Evolutionary conservation across 441 rosid genomes (phyloP), one percentile per base, ranked within the genome.

Genomic region (Corymbia citriodora): DNA sequence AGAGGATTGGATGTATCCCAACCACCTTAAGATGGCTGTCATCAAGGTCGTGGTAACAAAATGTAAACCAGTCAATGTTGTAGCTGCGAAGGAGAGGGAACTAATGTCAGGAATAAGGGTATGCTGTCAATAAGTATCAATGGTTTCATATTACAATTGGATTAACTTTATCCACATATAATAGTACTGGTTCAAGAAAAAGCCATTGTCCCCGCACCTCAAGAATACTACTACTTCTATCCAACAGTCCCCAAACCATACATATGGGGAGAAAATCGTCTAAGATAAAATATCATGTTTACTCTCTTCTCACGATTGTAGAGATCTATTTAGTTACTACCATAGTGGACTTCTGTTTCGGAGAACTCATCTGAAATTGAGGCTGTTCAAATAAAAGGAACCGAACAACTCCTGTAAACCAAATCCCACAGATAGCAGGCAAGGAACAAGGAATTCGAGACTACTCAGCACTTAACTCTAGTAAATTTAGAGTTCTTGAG

Each of bases 41-140:
- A 95, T 92, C 93, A 95, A 90, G 68, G 97, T 95, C 3, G 97
- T 96, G 21, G 94, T 93, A 55, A 95, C 95, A 90, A 95, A 95
- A 92, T 96, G 97, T 92, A 96, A 91, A 90, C 97, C 97, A 72
- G 97, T 96, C 93, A 96, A 93, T 61, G 97, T 96, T 65, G 98
- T 96, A 57, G 98, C 98, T 96, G 96, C 94, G 93, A 45, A 88
- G 81, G 59, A 55, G 79, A 70, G 17, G 19, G 31, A 81, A 87
- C 83, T 81, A 33, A 55, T 40, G 31, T 59, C 33, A 70, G 55
- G 88, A 54, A 53, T 27, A 8, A 25, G 18, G 40, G 55, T 59
- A 59, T 5, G 23, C 23, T 18, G 27, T 49, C 1, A 3, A 23
- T 7, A 45, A 23, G 52, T 79, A 79, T 79, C 52, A 25, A 23